Base-by-base conservation (phyloP, 148 eudicot species). In the Vaccinium vitisidaea region DNA sequence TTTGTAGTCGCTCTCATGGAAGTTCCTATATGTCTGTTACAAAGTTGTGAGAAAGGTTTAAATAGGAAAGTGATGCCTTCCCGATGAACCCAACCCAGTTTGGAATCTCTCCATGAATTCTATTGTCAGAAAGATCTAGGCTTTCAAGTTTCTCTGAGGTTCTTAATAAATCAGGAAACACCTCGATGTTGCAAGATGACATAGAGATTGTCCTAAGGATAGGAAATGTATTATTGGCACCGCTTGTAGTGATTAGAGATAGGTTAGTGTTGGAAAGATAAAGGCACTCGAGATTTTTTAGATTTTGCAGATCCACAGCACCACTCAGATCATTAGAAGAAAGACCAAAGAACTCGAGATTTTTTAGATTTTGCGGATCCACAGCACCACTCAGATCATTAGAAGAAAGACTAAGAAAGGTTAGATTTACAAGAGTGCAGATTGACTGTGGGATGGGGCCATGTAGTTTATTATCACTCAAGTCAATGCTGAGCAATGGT, bases 251-350 rank as follows among this genome's bases (percentile, higher is more conserved):
- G 48, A 21, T 49, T 1, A 86, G 1, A 0, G 77, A 75, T 5
- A 89, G n/a, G 43, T 43, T 77, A 19, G 80, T 87, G 55, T 4
- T 2, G 2, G 87, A 85, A 69, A 89, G 84, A 80, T 13, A 0
- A 75, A 89, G 77, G 13, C 0, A 0, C 16, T 15, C 3, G 9
- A 85, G 84, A 4, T 76, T 49, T 54, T 76, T 61, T 15, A 83
- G 63, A 12, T 55, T 13, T 25, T 56, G 74, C 13, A 87, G 16
- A 11, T 80, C 80, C 25, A 83, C 58, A 27, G 3, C 46, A 48
- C 91, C 89, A 11, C 75, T 89, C 8, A 89, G 77, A 70, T 85
- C 77, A 79, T 89, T 87, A 13, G 82, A 83, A 12, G 27, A 63
- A 25, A 86, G 53, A 70, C n/a, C n/a, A 63, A 25, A 86, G 53